Conservation (phyloP, 257 asterid species). For the Thymus mandschuricus region DNA sequence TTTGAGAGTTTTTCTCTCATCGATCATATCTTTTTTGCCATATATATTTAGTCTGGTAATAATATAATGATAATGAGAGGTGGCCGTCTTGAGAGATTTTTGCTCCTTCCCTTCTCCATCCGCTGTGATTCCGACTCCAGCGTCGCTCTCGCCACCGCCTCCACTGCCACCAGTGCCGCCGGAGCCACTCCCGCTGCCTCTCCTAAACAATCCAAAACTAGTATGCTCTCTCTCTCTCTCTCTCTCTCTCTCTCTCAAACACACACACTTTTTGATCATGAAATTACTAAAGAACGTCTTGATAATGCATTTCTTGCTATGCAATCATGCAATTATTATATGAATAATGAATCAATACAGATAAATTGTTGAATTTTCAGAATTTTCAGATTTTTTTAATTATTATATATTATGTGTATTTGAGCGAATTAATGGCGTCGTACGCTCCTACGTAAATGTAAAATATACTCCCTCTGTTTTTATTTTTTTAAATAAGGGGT, state of each 20-base stretch:
- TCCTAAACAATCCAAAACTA: constrained; percentile 8
- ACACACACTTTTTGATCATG: no score
- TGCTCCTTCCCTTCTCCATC: constrained; percentile 41
- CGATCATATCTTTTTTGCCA: background rate
- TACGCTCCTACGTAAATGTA: no score
- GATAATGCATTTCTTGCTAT: no score
- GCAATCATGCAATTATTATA: no score
- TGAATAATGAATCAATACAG: no score
- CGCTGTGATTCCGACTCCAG: constrained; percentile 46
- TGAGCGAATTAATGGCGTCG: no score
- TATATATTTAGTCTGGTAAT: background rate
- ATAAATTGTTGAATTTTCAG: no score
- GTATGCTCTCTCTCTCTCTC: constrained; percentile 19
- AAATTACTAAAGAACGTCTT: no score
- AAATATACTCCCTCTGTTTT: no score
- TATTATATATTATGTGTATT: no score
- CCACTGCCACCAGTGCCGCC: constrained; percentile 26
- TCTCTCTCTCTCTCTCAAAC: background rate
- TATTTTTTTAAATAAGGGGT: no score
- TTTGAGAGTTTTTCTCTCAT: background rate
- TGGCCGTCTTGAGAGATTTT: constrained; percentile 37
- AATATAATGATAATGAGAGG: constrained; percentile 29
- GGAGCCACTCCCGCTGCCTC: constrained; percentile 4
- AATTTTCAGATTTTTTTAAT: no score
- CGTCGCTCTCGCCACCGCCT: constrained; percentile 31